Evolutionary conservation across 169 alveolate genomes (phyloP).

Genomic region (Plasmodium berghei): DNA sequence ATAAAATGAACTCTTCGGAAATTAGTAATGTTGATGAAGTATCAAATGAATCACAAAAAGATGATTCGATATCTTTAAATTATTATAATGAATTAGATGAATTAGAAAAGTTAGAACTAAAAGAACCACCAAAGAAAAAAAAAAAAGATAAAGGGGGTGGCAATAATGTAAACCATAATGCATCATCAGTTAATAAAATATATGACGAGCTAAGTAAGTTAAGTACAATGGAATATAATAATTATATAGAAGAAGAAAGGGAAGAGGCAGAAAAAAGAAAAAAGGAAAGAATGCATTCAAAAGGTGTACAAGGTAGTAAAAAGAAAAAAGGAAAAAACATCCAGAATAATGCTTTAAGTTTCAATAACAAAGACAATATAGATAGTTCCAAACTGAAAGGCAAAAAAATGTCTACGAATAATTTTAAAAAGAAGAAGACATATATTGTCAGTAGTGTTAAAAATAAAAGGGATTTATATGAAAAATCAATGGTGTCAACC

Average conservation of each 20-base stretch:
- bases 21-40: slow-evolving; percentile 37
- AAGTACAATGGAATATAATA: slow-evolving; percentile 10
- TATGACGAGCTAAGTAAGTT: slow-evolving; percentile 49
- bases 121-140: slow-evolving; percentile 25
- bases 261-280: neutral
- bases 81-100: slow-evolving; percentile 73
- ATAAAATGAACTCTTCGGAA: slow-evolving; percentile 71
- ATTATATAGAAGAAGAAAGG: neutral
- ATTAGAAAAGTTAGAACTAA: slow-evolving; percentile 58
- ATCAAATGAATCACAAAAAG: slow-evolving; percentile 38
- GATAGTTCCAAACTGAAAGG: slow-evolving; percentile 10
- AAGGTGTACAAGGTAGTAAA: neutral
- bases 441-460: neutral
- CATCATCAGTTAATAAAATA: slow-evolving; percentile 39
- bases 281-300: neutral
- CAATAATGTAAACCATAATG: slow-evolving; percentile 2
- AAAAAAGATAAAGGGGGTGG: slow-evolving; percentile 57
- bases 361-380: neutral
- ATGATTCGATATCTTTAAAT: slow-evolving; percentile 49
- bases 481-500: neutral
- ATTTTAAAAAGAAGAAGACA: slow-evolving; percentile 7
- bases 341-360: neutral
- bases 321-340: slow-evolving; percentile 6
- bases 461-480: slow-evolving; percentile 16
- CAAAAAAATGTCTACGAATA: slow-evolving; percentile 1